Base-by-base conservation (phyloP, 805 yeast genomes). In the Clavispora vitiphila region DNA sequence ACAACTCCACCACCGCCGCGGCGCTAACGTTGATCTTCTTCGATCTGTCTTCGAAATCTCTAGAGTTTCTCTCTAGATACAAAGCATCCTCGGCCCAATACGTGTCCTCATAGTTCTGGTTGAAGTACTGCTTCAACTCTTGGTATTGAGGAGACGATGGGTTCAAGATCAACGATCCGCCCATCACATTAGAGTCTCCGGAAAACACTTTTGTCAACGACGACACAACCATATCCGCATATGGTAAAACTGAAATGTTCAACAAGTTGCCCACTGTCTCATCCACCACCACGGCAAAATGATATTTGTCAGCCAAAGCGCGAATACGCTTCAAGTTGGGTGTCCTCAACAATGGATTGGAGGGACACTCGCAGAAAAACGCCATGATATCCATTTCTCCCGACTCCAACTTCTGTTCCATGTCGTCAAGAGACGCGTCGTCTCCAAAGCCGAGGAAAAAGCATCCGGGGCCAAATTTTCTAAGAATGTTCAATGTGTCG, bases 21-120 rank as follows among this genome's bases (percentile, higher is more conserved):
- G 89, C 69, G 38, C 78, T 85, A 22, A 62, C 58, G 59, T 85
- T 81, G 47, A 81, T 74, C 61, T 64, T 69, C 34, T 57, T 48
- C 3, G 79, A 82, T 55, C 97, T 73, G 18, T 66, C 65, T 24
- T 76, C 80, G 57, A 87, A 90, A 63, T 93, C 97, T 46, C 98
- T 77, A 4, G 96, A 87, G 68, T 93, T 93, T 57, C 96, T 75
- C 62, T 93, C 99, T 56, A 93, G 65, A 56, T 83, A 83, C 41
- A 93, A 78, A 1, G 96, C 96, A 64, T 93, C 99, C 64, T 91
- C 96, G 24, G 82, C 86, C 97, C 97, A 93, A 50, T 86, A 74
- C 6, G 72, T 63, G 55, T 91, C 97, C 48, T 74, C 81, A 58
- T 76, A 87, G 35, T 73, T 72, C 8, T 69, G 66, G 42, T 72